phyloP scores from a whole-genome alignment of 2,329 filamentous ascomycete species.

The Chaetomium globosum region DNA sequence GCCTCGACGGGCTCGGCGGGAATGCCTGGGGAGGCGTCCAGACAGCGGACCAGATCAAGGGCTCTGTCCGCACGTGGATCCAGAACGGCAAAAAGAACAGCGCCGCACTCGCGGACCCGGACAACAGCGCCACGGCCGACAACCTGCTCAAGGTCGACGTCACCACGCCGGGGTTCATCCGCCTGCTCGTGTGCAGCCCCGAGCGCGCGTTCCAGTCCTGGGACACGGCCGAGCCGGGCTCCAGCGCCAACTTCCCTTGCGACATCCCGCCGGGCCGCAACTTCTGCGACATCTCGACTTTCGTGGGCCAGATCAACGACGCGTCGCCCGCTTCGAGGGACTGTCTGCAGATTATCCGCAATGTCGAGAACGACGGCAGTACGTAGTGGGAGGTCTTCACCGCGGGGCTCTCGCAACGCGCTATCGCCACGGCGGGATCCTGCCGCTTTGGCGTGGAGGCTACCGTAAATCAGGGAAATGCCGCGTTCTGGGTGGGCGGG shows the following conservation, averaged over 20 bases:
- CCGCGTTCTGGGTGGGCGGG: background rate
- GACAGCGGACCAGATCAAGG: conserved; percentile 37
- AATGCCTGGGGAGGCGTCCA: conserved; percentile 32
- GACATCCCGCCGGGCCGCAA: conserved; percentile 36
- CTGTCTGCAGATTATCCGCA: conserved; percentile 43
- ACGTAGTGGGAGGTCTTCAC: background rate
- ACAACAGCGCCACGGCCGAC: too few relatives aligned
- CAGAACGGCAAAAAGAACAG: conserved; percentile 43
- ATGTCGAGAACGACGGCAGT: conserved; percentile 38
- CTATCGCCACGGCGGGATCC: background rate
- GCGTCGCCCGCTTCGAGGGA: conserved; percentile 43
- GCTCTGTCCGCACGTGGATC: conserved; percentile 38
- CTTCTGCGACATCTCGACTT: conserved; percentile 40
- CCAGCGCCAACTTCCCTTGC: conserved; percentile 42
- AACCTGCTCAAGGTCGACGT: conserved; percentile 39
- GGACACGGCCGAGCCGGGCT: conserved; percentile 20
- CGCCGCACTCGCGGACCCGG: conserved; percentile 22
- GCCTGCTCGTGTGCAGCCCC: conserved; percentile 45
- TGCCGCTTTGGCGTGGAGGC: background rate
- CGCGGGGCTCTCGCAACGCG: background rate
- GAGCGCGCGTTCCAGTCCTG: conserved; percentile 42
- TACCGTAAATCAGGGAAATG: background rate
- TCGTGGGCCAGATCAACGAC: conserved; percentile 42
- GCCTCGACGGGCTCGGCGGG: conserved; percentile 36
- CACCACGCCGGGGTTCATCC: conserved; percentile 44